Evolutionary conservation across 768 basidiomycete genomes (phyloP).

Genomic region (Termitomyces sp.): DNA sequence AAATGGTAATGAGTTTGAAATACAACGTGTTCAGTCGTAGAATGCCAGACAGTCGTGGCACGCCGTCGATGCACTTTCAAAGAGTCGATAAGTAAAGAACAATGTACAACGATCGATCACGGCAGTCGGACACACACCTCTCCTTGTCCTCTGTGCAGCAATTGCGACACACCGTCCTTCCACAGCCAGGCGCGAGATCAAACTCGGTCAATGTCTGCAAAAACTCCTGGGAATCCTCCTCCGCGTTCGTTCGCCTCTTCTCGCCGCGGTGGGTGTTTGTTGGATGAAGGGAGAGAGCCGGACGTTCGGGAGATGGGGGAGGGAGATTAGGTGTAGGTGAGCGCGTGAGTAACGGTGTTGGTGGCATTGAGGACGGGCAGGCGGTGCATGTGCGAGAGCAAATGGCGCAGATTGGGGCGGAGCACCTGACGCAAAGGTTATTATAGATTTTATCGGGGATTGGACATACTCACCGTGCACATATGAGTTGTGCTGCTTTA

Average conservation of each 20-base stretch:
- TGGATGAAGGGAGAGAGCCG: constrained; percentile 22
- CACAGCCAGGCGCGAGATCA: constrained; percentile 30
- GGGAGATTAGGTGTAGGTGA: constrained; percentile 26
- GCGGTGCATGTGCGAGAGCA: constrained; percentile 41
- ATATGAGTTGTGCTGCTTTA: constrained; percentile 18
- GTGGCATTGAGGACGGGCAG: constrained; percentile 26
- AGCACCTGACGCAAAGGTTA: constrained; percentile 25
- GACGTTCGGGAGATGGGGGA: constrained; percentile 21
- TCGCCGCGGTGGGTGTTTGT: constrained; percentile 22
- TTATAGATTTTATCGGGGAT: neutral
- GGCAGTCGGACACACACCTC: constrained; percentile 25
- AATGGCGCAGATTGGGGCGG: constrained; percentile 32
- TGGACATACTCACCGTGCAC: constrained; percentile 16
- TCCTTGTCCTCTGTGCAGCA: constrained; percentile 38
- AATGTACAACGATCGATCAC: neutral
- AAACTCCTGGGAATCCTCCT: constrained; percentile 5
- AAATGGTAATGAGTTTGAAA: neutral
- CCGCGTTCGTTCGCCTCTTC: constrained; percentile 11
- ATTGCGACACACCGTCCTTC: constrained; percentile 34
- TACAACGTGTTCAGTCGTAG: constrained; percentile 1
- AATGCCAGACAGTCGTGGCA: constrained; percentile 29
- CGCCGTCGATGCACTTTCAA: constrained; percentile 28
- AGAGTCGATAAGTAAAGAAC: neutral
- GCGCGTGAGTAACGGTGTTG: constrained; percentile 33
- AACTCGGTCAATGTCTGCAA: constrained; percentile 4